phyloP scores from a whole-genome alignment of 805 yeast genomes.

The Zygosaccharomyces lentus region DNA sequence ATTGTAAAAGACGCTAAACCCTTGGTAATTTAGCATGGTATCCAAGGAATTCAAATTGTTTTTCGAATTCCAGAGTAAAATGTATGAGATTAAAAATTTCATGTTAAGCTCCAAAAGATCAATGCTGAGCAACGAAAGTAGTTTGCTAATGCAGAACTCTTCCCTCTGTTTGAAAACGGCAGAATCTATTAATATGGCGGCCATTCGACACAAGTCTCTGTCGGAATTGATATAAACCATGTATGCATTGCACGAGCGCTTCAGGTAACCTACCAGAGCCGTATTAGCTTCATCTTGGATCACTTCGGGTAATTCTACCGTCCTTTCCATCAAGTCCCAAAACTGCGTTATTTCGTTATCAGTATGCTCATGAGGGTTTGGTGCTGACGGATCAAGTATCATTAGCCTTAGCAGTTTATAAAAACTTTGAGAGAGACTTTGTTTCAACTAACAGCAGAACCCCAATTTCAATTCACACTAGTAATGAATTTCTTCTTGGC shows the following conservation, averaged over 20 bases:
- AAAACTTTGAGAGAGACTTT: neutral
- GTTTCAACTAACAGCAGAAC: neutral
- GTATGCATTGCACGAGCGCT: slow-evolving; percentile 28
- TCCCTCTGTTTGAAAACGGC: slow-evolving; percentile 36
- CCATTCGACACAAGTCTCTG: slow-evolving; percentile 37
- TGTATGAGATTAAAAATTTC: slow-evolving; percentile 41
- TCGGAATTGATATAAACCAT: slow-evolving; percentile 27
- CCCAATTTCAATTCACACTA: neutral
- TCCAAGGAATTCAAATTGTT: slow-evolving; percentile 41
- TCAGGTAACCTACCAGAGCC: slow-evolving; percentile 28
- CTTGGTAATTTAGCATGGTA: slow-evolving; percentile 48
- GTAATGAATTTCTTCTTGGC: neutral
- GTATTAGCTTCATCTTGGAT: slow-evolving; percentile 23
- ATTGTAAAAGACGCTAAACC: slow-evolving; percentile 44
- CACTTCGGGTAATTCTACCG: slow-evolving; percentile 16
- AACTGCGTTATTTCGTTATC: slow-evolving; percentile 21
- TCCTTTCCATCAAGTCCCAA: slow-evolving; percentile 29
- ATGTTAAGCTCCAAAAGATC: slow-evolving; percentile 35
- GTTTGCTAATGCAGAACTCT: slow-evolving; percentile 47
- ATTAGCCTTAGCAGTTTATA: slow-evolving; percentile 9
- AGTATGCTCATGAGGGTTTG: slow-evolving; percentile 13
- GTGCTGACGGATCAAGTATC: slow-evolving; percentile 26
- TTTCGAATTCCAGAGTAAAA: slow-evolving; percentile 44
- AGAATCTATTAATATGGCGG: slow-evolving; percentile 34
- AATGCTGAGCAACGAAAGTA: slow-evolving; percentile 43